phyloP scores from a whole-genome alignment of 2,329 filamentous ascomycete species.

The Fusarium zealandicum region DNA sequence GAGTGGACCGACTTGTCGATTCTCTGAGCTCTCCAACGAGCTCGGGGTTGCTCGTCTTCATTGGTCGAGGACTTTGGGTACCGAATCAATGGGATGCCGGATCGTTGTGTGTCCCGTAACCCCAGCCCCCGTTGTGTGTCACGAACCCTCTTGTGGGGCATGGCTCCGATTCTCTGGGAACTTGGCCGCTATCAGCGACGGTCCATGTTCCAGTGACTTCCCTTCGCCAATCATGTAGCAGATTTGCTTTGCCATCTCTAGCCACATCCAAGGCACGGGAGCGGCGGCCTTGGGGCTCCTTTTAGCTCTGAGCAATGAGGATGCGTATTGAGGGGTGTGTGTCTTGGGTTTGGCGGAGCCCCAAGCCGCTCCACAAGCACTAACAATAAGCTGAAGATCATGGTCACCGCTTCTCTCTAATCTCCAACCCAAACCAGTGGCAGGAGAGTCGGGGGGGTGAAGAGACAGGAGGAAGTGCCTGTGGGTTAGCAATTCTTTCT shows the following conservation, averaged over 20 bases:
- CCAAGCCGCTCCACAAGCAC: constrained; percentile 22
- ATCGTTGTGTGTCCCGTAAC: constrained; percentile 35
- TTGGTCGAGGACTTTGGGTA: constrained; percentile 26
- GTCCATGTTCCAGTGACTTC: constrained; percentile 32
- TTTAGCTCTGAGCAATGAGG: constrained; percentile 34
- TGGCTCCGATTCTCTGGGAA: constrained; percentile 47
- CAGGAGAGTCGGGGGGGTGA: constrained; percentile 7
- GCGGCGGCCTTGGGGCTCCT: constrained; percentile 35
- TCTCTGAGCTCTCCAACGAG: constrained; percentile 20
- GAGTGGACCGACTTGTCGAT: constrained; percentile 28
- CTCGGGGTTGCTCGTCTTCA: constrained; percentile 23
- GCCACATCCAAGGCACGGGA: constrained; percentile 40
- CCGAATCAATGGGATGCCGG: constrained; percentile 34
- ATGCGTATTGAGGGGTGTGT: constrained; percentile 29
- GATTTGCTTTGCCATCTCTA: constrained; percentile 19
- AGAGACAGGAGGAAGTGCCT: neutral
- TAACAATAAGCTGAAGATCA: constrained; percentile 31
- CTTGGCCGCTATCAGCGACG: constrained; percentile 36
- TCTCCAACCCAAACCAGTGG: constrained; percentile 3
- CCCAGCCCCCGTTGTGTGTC: constrained; percentile 35
- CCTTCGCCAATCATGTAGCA: constrained; percentile 37
- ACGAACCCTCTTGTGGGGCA: constrained; percentile 43
- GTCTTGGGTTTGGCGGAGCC: constrained; percentile 27
- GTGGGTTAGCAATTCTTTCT: neutral
- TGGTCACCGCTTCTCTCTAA: constrained; percentile 28